A percentile compares a stretch with the other conserved stretches of the same genome.
Evolutionary conservation across 331 rosid species (phyloP).

Genomic region (Erythrophleum ivorense): DNA sequence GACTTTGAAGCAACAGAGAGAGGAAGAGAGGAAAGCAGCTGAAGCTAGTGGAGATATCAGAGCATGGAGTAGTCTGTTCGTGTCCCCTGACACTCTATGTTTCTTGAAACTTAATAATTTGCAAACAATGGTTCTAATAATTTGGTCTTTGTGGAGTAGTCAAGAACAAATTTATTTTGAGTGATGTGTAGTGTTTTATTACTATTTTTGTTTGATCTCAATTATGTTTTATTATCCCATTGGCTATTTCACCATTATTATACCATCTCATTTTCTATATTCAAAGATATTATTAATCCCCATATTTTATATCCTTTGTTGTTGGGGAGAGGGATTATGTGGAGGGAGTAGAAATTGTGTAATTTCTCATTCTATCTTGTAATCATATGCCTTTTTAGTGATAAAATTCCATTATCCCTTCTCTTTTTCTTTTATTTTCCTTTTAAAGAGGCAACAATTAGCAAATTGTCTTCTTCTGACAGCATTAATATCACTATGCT

Average conservation of each 20-base stretch:
- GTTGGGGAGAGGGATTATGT: conserved; percentile 1
- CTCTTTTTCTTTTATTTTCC: neutral
- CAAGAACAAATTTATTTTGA: neutral
- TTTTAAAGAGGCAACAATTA: neutral
- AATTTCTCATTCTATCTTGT: conserved; percentile 9
- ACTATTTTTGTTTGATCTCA: conserved; percentile 13
- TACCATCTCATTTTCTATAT: neutral
- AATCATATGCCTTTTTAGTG: neutral
- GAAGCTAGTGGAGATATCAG: conserved; percentile 91
- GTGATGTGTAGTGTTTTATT: conserved; percentile 4
- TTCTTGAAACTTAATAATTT: conserved; percentile 28
- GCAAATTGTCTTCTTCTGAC: conserved; percentile 18
- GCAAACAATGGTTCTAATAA: conserved; percentile 21
- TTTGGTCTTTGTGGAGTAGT: conserved; percentile 29
- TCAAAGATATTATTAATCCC: neutral
- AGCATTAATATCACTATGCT: neutral
- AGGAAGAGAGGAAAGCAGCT: conserved; percentile 76
- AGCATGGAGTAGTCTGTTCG: conserved; percentile 95
- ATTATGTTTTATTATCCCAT: conserved; percentile 1
- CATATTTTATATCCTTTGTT: neutral
- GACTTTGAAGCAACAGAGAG: conserved; percentile 74
- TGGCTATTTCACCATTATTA: conserved; percentile 12
- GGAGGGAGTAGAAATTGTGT: conserved; percentile 18
- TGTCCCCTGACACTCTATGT: conserved; percentile 91
- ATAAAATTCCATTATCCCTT: conserved; percentile 5